A percentile compares a stretch with the other conserved stretches of the same genome.
These are phyloP conservation scores for Panaeolus papilionaceus DNA, from an alignment of 768 basidiomycete species.

Conservation along the genomic window DNA sequence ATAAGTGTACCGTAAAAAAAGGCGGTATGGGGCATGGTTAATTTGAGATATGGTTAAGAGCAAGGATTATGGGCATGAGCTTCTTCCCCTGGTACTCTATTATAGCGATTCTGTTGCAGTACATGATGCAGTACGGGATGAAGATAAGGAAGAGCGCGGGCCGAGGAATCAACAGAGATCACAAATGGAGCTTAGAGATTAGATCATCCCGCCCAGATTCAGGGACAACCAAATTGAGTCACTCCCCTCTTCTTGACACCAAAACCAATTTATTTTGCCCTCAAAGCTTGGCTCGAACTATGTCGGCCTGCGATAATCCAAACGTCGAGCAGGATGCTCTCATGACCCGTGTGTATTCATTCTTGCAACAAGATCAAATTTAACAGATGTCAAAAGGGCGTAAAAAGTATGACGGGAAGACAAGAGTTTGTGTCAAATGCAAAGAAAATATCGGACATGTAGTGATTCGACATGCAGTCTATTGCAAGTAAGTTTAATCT, in stretches of 20 bases:
- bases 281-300: conserved; percentile 7
- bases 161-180: background rate
- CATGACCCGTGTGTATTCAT: conserved; percentile 64
- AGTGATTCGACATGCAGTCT: conserved; percentile 80
- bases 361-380: background rate
- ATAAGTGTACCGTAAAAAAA: conserved; percentile 94
- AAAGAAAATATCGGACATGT: conserved; percentile 69
- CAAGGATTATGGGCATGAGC: background rate
- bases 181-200: background rate
- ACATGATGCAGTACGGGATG: background rate
- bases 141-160: background rate
- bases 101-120: background rate
- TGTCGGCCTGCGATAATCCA: conserved; percentile 69
- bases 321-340: conserved; percentile 60
- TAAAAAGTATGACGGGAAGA: conserved; percentile 65
- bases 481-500: conserved; percentile 70
- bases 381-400: conserved; percentile 50
- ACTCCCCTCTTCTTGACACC: background rate
- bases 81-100: background rate
- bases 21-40: conserved; percentile 36
- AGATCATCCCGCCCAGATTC: background rate
- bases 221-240: background rate
- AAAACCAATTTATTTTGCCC: background rate
- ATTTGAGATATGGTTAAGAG: background rate
- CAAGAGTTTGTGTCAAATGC: conserved; percentile 76